Evolutionary conservation across 306 rosid species (phyloP).

Genomic region (Leucaena leucocephala): DNA sequence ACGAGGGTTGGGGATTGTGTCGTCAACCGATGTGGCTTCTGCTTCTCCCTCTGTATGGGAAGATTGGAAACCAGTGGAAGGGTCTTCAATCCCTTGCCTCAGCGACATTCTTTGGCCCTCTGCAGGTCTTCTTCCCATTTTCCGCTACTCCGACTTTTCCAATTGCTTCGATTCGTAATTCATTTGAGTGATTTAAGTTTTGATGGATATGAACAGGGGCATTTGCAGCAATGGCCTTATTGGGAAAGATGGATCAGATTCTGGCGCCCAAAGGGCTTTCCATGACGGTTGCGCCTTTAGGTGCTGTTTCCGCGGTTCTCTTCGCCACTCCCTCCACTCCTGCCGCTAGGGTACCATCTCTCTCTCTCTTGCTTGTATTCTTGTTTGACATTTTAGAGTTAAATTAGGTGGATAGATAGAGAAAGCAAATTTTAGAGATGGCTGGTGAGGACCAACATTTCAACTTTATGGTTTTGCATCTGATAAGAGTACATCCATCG

Average conservation of each 20-base stretch:
- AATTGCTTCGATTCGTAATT: background rate
- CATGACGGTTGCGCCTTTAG: constrained; percentile 82
- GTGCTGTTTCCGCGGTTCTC: constrained; percentile 86
- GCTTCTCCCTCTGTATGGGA: constrained; percentile 61
- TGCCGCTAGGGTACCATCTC: constrained; percentile 69
- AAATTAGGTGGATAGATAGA: background rate
- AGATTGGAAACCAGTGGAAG: constrained; percentile 66
- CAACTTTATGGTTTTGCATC: background rate
- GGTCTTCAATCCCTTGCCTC: constrained; percentile 62
- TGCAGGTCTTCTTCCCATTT: constrained; percentile 50
- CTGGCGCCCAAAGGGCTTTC: constrained; percentile 83
- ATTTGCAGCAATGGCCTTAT: constrained; percentile 84
- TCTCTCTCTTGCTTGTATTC: background rate
- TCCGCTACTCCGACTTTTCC: background rate
- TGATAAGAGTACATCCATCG: background rate
- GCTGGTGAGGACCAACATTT: background rate
- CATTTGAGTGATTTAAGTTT: background rate
- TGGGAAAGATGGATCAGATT: constrained; percentile 84
- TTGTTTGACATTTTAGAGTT: background rate
- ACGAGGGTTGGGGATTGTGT: constrained; percentile 41
- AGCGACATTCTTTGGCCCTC: constrained; percentile 96
- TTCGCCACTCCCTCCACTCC: constrained; percentile 82
- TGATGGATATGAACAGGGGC: constrained; percentile 54
- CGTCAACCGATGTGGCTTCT: constrained; percentile 52
- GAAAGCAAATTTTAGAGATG: background rate